Evolutionary conservation across 768 basidiomycete species (phyloP), one percentile per base, ranked within the genome.

Genomic region (Paxillus rubicundulus): DNA sequence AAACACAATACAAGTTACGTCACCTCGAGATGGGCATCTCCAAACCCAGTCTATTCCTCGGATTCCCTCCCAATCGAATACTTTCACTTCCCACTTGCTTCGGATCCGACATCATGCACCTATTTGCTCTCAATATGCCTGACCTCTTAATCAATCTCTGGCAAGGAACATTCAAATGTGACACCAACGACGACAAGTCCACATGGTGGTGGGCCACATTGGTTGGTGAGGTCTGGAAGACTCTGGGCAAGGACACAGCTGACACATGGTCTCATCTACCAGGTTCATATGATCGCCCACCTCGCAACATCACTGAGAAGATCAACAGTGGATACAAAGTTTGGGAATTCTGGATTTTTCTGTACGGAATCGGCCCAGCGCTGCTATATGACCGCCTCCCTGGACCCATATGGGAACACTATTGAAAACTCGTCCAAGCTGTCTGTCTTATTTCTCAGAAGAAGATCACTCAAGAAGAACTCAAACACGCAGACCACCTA

Each of bases 391-490:
- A 49, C 5, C 38, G 57, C 17, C 60, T 62, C n/a, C 60, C 55
- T 21, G 47, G 48, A 0, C 32, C 36, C 18, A 54, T 60, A 41
- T 67, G 57, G 58, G 18, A 28, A 20, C 27, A 61, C 34, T 65
- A 51, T 14, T 64, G 63, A 47, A 58, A 62, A 42, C 50, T 64
- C 9, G 49, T 58, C 13, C 47, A 47, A 17, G 66, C 48, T 1
- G 45, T 64, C 24, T 54, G 53, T 1, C 51, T 66, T 1, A 30
- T 68, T 7, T 44, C 50, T 9, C 60, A 69, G 49, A 13, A 52
- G 2, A n/a, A 40, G 8, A 66, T 69, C n/a, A 30, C 24, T 7
- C 28, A 33, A 0, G 37, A 21, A 14, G 49, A 67, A 14, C 40
- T 67, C 14, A 2, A 14, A 1, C 17, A 49, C 18, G 61, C 60